Evolutionary conservation across 164 flowering plant genomes (phyloP).

Genomic region (Aristolochia californica): DNA sequence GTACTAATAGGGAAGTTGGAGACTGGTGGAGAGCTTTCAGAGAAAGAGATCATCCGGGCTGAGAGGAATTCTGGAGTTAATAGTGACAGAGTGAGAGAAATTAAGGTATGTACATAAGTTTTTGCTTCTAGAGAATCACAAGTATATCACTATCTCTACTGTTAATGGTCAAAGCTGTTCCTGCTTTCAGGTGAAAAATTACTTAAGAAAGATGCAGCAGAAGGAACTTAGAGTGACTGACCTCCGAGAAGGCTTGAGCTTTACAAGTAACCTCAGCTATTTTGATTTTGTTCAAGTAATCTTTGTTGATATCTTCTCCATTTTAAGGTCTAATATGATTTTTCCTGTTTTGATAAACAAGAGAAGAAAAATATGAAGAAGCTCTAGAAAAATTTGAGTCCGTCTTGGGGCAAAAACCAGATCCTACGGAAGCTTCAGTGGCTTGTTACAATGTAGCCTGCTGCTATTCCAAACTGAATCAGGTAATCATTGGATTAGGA

Average conservation of each 20-base stretch:
- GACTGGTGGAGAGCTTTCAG: conserved; percentile 50
- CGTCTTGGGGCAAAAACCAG: conserved; percentile 84
- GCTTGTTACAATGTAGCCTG: conserved; percentile 96
- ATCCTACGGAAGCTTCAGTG: conserved; percentile 56
- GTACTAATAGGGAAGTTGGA: conserved; percentile 77
- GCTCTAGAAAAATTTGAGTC: conserved; percentile 87
- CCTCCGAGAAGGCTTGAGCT: conserved; percentile 79
- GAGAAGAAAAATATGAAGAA: conserved; percentile 73
- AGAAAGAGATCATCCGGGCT: conserved; percentile 85
- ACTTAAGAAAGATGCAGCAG: conserved; percentile 59
- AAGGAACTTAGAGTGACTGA: conserved; percentile 57
- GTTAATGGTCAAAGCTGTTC: neutral
- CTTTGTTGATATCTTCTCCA: too few species aligned
- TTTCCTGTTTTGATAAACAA: conserved; percentile 8
- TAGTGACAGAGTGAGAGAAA: conserved; percentile 74
- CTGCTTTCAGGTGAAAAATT: conserved; percentile 61
- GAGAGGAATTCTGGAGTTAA: conserved; percentile 90
- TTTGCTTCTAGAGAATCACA: neutral
- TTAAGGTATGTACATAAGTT: conserved; percentile 51
- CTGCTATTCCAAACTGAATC: conserved; percentile 88
- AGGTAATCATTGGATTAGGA: too few species aligned
- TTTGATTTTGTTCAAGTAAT: neutral
- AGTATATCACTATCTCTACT: conserved; percentile 4
- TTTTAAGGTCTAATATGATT: neutral
- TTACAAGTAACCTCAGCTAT: conserved; percentile 46